Evolutionary conservation across 2,329 filamentous ascomycete species (phyloP).

Genomic region (Venturia aucupariae): DNA sequence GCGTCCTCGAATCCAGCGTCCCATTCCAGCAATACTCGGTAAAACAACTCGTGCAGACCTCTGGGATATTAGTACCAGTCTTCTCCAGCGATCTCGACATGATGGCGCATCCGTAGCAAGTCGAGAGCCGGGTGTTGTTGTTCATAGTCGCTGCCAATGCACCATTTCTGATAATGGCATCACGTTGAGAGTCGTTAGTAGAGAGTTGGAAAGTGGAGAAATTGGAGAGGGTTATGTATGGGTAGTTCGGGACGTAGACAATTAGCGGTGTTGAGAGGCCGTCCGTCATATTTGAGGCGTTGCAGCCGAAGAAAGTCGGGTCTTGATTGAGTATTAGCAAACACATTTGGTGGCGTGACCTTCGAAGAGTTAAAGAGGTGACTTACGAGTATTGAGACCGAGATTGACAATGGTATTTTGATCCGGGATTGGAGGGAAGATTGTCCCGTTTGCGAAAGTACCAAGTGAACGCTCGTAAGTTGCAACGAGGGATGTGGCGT

Average conservation of each 20-base stretch:
- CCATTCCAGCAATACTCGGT: constrained; percentile 87
- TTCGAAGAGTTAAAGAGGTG: not conserved
- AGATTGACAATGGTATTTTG: constrained; percentile 70
- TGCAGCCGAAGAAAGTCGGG: constrained; percentile 75
- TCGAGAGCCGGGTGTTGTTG: constrained; percentile 73
- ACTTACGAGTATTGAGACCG: constrained; percentile 53
- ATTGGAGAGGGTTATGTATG: constrained; percentile 70
- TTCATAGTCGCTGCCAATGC: constrained; percentile 75
- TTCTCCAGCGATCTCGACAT: constrained; percentile 68
- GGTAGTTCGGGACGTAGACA: constrained; percentile 81
- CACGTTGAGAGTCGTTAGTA: constrained; percentile 57
- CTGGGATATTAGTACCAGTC: constrained; percentile 60
- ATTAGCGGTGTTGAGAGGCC: constrained; percentile 51
- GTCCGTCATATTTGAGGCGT: constrained; percentile 52
- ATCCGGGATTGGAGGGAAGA: constrained; percentile 64
- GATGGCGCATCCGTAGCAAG: constrained; percentile 81
- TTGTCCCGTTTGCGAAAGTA: constrained; percentile 53
- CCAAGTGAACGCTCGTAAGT: constrained; percentile 60
- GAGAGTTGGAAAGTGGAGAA: constrained; percentile 63
- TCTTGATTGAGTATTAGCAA: no score
- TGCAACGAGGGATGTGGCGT: constrained; percentile 64
- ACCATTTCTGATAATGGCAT: constrained; percentile 77
- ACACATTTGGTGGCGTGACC: no score
- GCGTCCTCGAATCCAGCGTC: constrained; percentile 37
- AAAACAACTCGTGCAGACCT: constrained; percentile 69